These are phyloP conservation scores for Wickerhamomyces pijperi DNA, from an alignment of 805 yeast species.

Conservation along the genomic window DNA sequence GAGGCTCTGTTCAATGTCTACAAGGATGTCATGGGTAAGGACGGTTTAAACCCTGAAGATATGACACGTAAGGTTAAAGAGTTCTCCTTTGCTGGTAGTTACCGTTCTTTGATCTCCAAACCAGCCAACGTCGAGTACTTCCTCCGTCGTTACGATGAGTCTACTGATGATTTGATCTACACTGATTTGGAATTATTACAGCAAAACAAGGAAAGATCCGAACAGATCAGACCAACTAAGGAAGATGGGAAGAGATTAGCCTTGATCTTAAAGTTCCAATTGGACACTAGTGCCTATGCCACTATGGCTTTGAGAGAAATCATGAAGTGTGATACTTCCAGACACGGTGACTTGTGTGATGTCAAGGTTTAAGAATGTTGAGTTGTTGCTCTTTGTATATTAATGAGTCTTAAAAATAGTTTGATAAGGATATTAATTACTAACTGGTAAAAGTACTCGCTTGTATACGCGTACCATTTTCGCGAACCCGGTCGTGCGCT, in stretches of 20 bases:
- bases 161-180: conserved; percentile 60
- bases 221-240: conserved; percentile 18
- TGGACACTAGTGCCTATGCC: conserved; percentile 86
- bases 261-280: conserved; percentile 60
- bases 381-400: too few relatives aligned
- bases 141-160: conserved; percentile 47
- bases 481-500: too few relatives aligned
- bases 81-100: conserved; percentile 86
- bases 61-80: conserved; percentile 84
- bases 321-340: conserved; percentile 65
- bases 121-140: conserved; percentile 56
- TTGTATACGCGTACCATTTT: too few relatives aligned
- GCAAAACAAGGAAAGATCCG: conserved; percentile 19
- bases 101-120: conserved; percentile 59
- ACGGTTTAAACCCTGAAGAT: conserved; percentile 71
- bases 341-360: conserved; percentile 37
- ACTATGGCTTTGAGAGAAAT: conserved; percentile 95
- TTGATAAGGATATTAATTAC: too few relatives aligned
- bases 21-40: conserved; percentile 62
- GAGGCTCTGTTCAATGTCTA: conserved; percentile 48
- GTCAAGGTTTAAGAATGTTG: conserved; percentile 20
- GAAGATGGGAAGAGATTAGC: conserved; percentile 41
- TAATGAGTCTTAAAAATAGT: too few relatives aligned
- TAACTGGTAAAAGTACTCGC: too few relatives aligned
- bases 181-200: conserved; percentile 62